Percentiles rank a stretch among this genome's conserved stretches.
Evolutionary conservation across 108 stramenopile species (phyloP).

Genomic region (Stephanodiscus triporus): DNA sequence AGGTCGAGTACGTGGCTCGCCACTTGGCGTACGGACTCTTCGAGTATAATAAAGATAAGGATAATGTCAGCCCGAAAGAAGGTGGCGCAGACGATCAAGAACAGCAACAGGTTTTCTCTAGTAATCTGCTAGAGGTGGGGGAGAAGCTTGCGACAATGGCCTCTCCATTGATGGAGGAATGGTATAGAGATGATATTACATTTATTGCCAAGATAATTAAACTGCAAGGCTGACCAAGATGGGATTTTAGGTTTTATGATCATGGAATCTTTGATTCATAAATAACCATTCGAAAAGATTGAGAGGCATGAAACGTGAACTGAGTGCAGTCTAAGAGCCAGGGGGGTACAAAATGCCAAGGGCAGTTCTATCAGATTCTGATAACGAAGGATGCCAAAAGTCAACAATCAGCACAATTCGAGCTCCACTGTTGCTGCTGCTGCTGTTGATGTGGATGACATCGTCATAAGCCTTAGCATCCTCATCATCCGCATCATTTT

Average conservation of each 20-base stretch:
- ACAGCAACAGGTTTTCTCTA: neutral
- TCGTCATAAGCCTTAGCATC: too few relatives aligned
- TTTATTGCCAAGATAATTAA: slow-evolving; percentile 40
- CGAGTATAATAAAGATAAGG: slow-evolving; percentile 7
- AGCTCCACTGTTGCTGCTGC: slow-evolving; percentile 11
- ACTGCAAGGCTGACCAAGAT: neutral
- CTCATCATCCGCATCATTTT: neutral
- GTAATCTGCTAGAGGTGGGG: slow-evolving; percentile 23
- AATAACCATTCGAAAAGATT: too few relatives aligned
- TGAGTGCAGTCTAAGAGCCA: slow-evolving; percentile 2
- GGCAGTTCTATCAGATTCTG: slow-evolving; percentile 52
- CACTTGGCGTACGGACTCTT: slow-evolving; percentile 59
- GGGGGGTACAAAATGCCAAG: slow-evolving; percentile 63
- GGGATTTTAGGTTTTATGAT: neutral
- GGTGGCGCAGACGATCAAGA: slow-evolving; percentile 1
- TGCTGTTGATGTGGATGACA: too few relatives aligned
- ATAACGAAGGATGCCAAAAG: slow-evolving; percentile 65
- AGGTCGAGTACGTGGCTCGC: slow-evolving; percentile 54
- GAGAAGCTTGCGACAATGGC: slow-evolving; percentile 34
- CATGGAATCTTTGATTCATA: too few relatives aligned
- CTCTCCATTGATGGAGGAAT: slow-evolving; percentile 36
- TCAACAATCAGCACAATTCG: slow-evolving; percentile 67
- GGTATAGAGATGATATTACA: slow-evolving; percentile 53
- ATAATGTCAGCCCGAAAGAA: neutral
- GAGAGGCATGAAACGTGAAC: too few relatives aligned